Base-by-base conservation (phyloP, 1,284 basidiomycete species). In the Heimioporus retisporus region DNA sequence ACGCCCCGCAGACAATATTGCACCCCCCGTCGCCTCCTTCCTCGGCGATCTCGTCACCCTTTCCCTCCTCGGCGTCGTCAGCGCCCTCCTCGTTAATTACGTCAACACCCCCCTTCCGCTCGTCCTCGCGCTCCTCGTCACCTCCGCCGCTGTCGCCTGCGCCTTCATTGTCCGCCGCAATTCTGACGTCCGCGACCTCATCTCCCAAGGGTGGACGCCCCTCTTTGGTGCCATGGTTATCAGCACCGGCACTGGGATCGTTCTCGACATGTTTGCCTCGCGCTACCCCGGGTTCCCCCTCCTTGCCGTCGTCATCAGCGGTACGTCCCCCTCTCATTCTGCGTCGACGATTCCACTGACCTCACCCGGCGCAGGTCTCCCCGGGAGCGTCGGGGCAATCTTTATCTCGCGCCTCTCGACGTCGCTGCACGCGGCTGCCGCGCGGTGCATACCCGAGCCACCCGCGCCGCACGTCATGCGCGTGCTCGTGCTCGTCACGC, bases 21-120 rank as follows among this genome's bases (percentile, higher is more conserved):
- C n/a, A n/a, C n/a, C n/a, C 31, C 31, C 31, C 31, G 85, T 99
- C 8, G 97, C 97, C 0, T 90, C 96, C 4, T 97, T 95, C 70
- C 86, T 99, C 1, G 97, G 97, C 14, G 97, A 99, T 76, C 85
- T 99, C 42, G 86, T 98, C 62, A 98, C 97, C 0, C 88, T 99
- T 56, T 88, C 93, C 65, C 87, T 97, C 58, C 82, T 95, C 3
- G 93, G 91, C 16, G 68, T 86, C 15, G 84, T 93, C 13, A 90
- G 92, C 6, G 83, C 90, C 2, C 66, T 88, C 11, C 86, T 96
- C 61, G 88, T 96, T 54, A 82, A 84, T 56, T 83, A 89, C 65
- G 83, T 94, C 61, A 84, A 89, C 74, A 92, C 93, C 0, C 84
- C 88, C 14, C 73, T 92, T 8, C 93, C 93, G 11, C 82, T 92